Conservation (phyloP, 2,329 filamentous ascomycete genomes). For the Periglandula ipomoeae region DNA sequence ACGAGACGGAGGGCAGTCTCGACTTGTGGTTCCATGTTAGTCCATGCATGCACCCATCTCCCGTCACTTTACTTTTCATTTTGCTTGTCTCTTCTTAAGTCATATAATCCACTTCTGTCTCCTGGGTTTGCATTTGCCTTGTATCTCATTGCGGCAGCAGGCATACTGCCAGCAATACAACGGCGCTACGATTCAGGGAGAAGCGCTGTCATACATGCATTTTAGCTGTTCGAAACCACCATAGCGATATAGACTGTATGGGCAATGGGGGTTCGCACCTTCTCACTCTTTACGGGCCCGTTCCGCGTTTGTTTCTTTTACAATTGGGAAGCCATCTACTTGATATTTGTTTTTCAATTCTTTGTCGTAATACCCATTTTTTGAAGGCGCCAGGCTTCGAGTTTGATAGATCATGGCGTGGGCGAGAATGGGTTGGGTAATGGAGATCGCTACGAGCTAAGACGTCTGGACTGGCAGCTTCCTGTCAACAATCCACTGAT, state of each 20-base stretch:
- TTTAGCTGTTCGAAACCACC: conserved; percentile 16
- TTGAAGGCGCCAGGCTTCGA: not conserved
- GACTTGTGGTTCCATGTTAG: not conserved
- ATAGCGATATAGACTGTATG: conserved; percentile 28
- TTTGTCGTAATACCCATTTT: conserved; percentile 7
- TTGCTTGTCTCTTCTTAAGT: not conserved
- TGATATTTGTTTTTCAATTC: conserved; percentile 3
- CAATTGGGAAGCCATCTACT: conserved; percentile 19
- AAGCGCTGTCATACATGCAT: conserved; percentile 9
- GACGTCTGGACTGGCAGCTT: not conserved
- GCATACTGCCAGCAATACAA: not conserved
- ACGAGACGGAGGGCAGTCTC: not conserved
- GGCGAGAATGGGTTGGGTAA: not conserved
- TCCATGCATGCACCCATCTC: not conserved
- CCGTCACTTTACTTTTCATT: not conserved
- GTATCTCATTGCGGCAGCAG: not conserved
- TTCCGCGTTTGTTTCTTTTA: conserved; percentile 22
- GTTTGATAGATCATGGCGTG: not conserved
- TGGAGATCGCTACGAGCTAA: not conserved
- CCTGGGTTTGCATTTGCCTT: not conserved
- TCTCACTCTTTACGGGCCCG: conserved; percentile 17
- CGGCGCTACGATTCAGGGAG: no score
- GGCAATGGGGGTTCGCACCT: conserved; percentile 28
- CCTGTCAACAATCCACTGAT: not conserved
- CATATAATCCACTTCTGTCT: not conserved